These are phyloP conservation scores for Mesotaenium endlicherianum DNA, from an alignment of 139 green algal species.

Conservation along the genomic window DNA sequence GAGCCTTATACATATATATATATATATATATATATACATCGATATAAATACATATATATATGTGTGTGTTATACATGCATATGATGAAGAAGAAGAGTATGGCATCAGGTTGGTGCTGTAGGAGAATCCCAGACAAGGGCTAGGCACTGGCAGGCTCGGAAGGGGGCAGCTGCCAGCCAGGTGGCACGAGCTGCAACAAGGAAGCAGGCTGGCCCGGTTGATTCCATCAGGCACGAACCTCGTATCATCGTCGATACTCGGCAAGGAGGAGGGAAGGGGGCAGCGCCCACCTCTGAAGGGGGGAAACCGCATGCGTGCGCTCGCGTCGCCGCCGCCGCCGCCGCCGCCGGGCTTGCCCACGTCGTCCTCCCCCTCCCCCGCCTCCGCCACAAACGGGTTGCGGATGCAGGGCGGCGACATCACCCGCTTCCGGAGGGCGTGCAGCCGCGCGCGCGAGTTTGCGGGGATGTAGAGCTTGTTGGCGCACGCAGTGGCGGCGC, in stretches of 20 bases:
- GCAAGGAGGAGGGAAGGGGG: not conserved
- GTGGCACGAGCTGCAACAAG: not conserved
- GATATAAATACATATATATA: too few species aligned
- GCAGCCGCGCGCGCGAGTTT: not conserved
- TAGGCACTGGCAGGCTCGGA: too few species aligned
- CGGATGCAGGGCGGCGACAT: conserved; percentile 23
- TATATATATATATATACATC: too few species aligned
- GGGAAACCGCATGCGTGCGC: not conserved
- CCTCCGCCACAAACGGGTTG: conserved; percentile 32
- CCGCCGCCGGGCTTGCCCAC: not conserved
- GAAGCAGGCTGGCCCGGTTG: not conserved
- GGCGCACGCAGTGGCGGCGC: not conserved
- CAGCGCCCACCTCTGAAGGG: not conserved
- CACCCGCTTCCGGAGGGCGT: not conserved
- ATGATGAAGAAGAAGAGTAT: too few species aligned
- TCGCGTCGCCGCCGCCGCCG: not conserved
- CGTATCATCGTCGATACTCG: not conserved
- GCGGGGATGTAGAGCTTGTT: not conserved
- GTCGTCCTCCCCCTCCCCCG: not conserved
- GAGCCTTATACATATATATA: too few species aligned
- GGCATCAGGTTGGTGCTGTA: too few species aligned
- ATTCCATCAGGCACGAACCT: not conserved
- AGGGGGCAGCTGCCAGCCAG: too few species aligned
- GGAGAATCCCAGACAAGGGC: too few species aligned
- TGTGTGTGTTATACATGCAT: too few species aligned